These are phyloP conservation scores for Agapanthus africanus DNA, from an alignment of 106 monocot species.

Conservation along the genomic window DNA sequence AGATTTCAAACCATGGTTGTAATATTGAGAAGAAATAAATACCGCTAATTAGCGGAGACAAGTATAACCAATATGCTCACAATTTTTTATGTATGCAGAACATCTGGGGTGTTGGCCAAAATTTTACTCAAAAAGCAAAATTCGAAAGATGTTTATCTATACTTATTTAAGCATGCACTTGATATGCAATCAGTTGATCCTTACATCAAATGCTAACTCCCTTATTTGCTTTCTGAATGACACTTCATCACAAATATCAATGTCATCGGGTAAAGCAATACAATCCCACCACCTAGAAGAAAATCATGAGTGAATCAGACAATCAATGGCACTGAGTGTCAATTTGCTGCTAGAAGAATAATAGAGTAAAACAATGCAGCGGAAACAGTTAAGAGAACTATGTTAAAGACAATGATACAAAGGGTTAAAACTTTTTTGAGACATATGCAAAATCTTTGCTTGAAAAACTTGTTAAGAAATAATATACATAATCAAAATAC, in stretches of 20 bases:
- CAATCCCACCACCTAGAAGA: conserved; percentile 97
- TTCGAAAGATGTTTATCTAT: neutral
- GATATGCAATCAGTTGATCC: conserved; percentile 9
- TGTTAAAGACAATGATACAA: no score
- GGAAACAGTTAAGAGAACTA: no score
- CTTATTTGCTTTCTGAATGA: conserved; percentile 79
- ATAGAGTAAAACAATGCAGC: neutral
- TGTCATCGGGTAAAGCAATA: conserved; percentile 86
- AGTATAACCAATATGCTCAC: neutral
- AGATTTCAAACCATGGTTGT: neutral
- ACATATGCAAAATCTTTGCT: no score
- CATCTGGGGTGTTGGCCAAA: neutral
- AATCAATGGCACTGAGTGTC: neutral
- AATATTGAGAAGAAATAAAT: neutral
- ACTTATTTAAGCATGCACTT: conserved; percentile 3
- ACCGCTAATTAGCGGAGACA: neutral
- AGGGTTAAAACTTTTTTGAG: neutral
- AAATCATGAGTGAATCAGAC: conserved; percentile 10
- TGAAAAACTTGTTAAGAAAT: no score
- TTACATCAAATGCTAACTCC: conserved; percentile 69
- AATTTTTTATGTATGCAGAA: neutral
- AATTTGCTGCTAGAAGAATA: conserved; percentile 1
- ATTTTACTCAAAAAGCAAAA: neutral
- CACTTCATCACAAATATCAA: conserved; percentile 44
- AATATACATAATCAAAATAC: no score